Base-by-base conservation (phyloP, 2,329 filamentous ascomycete genomes). In the Ascochyta lentis region DNA sequence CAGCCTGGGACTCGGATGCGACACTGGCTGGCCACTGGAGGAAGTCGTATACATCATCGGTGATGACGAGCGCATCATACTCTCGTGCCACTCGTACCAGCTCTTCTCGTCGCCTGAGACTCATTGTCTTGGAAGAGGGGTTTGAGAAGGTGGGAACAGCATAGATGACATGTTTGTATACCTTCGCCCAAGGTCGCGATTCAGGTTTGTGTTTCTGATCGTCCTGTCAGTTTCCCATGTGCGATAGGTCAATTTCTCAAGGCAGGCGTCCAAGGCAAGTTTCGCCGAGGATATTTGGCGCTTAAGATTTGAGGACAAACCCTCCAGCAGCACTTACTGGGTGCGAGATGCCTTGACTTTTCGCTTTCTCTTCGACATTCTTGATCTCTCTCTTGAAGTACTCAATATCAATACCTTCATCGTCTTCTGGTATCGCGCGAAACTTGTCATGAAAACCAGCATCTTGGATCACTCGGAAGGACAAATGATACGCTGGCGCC, bases 41-140 rank as follows among this genome's bases (percentile, higher is more conserved):
- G 63, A 94, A 89, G 73, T 98, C 94, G 72, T 99, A 99, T 9
- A 98, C 92, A 73, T 99, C 95, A 77, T 98, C 94, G 44, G 86
- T 86, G 26, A 97, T 82, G 51, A 97, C 77, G n/a, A 98, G 82
- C 6, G 91, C 91, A 72, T 98, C 88, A 72, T 89, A 86, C 55
- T 87, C 81, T 53, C 94, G 84, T 0, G 94, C 94, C 6, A 97
- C 76, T n/a, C 80, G 79, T 23, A 98, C 86, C 4, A 98, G 82
- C 10, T 80, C 80, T 60, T 87, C 78, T 3, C 95, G 84, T 26
- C 89, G 84, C 16, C 76, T 72, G 3, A 92, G 75, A 13, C 88
- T 86, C 87, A 96, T 94, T 3, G 91, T 92, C 69, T 89, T 89
- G 27, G 89, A 91, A 0, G 90, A 92, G 0, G 95, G 95, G 70